Percentiles rank a stretch among this genome's conserved stretches.
These are phyloP conservation scores for Neohortaea acidophila DNA, from an alignment of 495 filamentous ascomycete species.

Conservation along the genomic window DNA sequence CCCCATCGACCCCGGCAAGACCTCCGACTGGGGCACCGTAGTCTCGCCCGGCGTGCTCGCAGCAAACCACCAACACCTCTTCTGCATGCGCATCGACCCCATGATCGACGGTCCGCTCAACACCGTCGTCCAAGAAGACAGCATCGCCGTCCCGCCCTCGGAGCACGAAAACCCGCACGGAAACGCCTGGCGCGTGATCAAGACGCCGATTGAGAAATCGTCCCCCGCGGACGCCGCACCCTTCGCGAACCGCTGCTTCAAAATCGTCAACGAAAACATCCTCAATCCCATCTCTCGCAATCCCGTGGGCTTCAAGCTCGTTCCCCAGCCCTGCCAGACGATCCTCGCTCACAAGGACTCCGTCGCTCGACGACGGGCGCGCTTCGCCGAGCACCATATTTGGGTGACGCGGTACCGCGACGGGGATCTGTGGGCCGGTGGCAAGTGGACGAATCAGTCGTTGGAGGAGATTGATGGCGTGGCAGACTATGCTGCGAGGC, in stretches of 20 bases:
- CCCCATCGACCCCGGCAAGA: constrained; percentile 19
- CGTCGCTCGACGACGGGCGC: constrained; percentile 13
- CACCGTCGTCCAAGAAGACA: constrained; percentile 20
- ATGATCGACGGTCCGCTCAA: constrained; percentile 21
- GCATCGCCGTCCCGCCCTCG: constrained; percentile 15
- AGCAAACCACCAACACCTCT: constrained; percentile 23
- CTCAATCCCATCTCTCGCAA: constrained; percentile 17
- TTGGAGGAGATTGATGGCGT: constrained; percentile 11
- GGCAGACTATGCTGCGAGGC: constrained; percentile 6
- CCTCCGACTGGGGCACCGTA: constrained; percentile 16
- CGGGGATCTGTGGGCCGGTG: constrained; percentile 20
- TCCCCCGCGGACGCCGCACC: constrained; percentile 11
- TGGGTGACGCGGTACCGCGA: constrained; percentile 23
- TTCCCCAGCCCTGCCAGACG: constrained; percentile 20
- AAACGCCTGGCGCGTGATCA: constrained; percentile 15
- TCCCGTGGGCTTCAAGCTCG: constrained; percentile 23
- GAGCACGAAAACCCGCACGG: constrained; percentile 19
- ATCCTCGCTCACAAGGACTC: constrained; percentile 16
- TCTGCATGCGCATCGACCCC: constrained; percentile 23
- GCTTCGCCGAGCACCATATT: constrained; percentile 20
- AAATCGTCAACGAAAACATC: constrained; percentile 19
- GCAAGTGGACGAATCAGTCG: constrained; percentile 21
- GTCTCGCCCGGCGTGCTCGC: constrained; percentile 21
- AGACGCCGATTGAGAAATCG: constrained; percentile 5
- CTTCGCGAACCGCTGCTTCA: constrained; percentile 16